Base-by-base conservation (phyloP, 345 rosid species). In the Euphorbia peplus region DNA sequence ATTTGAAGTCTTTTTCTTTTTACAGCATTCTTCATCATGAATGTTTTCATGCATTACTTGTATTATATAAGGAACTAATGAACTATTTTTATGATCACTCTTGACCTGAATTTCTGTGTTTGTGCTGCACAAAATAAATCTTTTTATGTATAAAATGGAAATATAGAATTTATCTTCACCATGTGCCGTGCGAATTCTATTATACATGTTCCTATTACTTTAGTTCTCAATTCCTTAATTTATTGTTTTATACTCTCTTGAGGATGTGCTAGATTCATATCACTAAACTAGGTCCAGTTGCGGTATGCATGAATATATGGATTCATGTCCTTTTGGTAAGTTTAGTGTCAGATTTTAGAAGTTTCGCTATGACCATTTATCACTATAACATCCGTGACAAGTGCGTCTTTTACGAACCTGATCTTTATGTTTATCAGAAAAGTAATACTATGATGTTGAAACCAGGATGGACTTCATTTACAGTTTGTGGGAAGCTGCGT, bases 401-500 rank as follows among this genome's bases (percentile, higher is more conserved):
- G 24, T 50, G 58, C 42, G 8, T 28, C 22, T 39, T 52, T 32
- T 15, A 15, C 42, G 30, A 50, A 70, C 63, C 22, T 67, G 25
- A 41, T 64, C 21, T 26, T 37, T 55, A n/a, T 55, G 28, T 73
- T 10, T 71, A 18, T 60, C 37, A 3, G 28, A 56, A 35, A 28
- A 57, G 56, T 69, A 67, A 72, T 55, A 55, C 29, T 48, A 50
- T 74, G 46, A 24, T 79, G 19, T 61, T 68, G 55, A 47, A 54
- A 70, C 16, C 78, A 89, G 97, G 97, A 60, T 95, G 97, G 97
- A 95, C 99, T 55, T 91, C 97, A 30, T 95, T 95, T 73, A 95
- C 99, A 4, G 95, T 95, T 57, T 95, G 99, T 76, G 97, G 99
- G 18, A 95, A 91, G 91, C 88, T 91, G 74, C 89, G 97, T 21